Conservation (phyloP, 768 basidiomycete species). For the Pseudohyphozyma bogoriensis region DNA sequence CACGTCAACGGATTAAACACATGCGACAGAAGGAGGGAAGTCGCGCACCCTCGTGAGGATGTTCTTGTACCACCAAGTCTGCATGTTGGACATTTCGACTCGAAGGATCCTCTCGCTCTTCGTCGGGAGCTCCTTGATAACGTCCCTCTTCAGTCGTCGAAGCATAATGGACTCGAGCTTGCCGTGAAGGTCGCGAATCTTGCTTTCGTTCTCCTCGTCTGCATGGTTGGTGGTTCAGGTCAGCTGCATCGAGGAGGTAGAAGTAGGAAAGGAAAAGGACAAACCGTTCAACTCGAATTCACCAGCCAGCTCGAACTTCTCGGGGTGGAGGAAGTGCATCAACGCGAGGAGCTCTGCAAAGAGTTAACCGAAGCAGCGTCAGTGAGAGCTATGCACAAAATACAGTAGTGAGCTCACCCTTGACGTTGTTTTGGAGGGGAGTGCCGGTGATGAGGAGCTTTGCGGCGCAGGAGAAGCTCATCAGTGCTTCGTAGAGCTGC, state of each 20-base stretch:
- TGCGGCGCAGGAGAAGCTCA: slow-evolving; percentile 76
- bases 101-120: slow-evolving; percentile 97
- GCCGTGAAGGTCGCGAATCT: slow-evolving; percentile 84
- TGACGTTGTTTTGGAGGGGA: slow-evolving; percentile 96
- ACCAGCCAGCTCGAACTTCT: slow-evolving; percentile 86
- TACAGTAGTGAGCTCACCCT: slow-evolving; percentile 49
- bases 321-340: slow-evolving; percentile 99
- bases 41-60: slow-evolving; percentile 71
- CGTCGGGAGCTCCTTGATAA: slow-evolving; percentile 86
- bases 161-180: slow-evolving; percentile 93
- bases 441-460: slow-evolving; percentile 97
- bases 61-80: slow-evolving; percentile 86
- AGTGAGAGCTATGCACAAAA: not conserved
- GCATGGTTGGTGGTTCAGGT: not conserved
- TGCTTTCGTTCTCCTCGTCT: slow-evolving; percentile 61
- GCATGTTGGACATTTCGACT: slow-evolving; percentile 92
- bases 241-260: not conserved
- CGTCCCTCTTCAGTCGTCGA: slow-evolving; percentile 86
- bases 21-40: not conserved
- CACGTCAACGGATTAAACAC: slow-evolving; percentile 7
- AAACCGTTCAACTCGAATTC: slow-evolving; percentile 82
- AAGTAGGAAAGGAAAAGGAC: not conserved
- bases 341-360: slow-evolving; percentile 74
- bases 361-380: slow-evolving; percentile 12
- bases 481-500: slow-evolving; percentile 87